These are phyloP conservation scores for Crithidia thermophila DNA, from an alignment of 208 protist species.

Conservation along the genomic window DNA sequence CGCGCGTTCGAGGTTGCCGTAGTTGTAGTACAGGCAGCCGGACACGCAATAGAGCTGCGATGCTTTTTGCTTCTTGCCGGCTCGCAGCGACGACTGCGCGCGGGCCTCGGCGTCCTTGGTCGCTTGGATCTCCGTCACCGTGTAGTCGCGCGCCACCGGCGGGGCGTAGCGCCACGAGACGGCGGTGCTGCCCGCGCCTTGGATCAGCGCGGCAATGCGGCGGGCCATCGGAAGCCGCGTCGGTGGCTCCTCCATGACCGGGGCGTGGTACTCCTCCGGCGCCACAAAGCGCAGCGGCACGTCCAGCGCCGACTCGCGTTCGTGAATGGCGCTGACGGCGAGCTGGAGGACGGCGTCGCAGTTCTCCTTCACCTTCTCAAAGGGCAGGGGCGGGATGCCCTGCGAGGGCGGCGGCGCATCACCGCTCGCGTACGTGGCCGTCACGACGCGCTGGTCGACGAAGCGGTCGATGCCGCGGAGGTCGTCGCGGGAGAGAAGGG, in stretches of 20 bases:
- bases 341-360: conserved; percentile 62
- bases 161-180: conserved; percentile 42
- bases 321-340: conserved; percentile 45
- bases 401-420: conserved; percentile 35
- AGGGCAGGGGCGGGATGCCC: conserved; percentile 68
- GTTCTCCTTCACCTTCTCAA: conserved; percentile 42
- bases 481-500: conserved; percentile 53
- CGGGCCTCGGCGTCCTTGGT: conserved; percentile 69
- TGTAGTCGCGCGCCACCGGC: conserved; percentile 15
- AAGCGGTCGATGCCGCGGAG: conserved; percentile 60
- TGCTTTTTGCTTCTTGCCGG: conserved; percentile 51
- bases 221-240: conserved; percentile 57
- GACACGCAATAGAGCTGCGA: conserved; percentile 56
- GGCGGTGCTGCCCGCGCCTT: conserved; percentile 61
- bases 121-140: conserved; percentile 43
- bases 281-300: conserved; percentile 77
- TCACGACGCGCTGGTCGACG: conserved; percentile 47
- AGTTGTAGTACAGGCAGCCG: conserved; percentile 85
- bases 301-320: conserved; percentile 71
- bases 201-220: conserved; percentile 71
- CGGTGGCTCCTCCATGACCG: conserved; percentile 71
- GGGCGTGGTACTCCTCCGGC: conserved; percentile 73
- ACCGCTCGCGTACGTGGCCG: conserved; percentile 26
- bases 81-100: conserved; percentile 60
- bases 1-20: conserved; percentile 76